Evolutionary conservation across 2,329 filamentous ascomycete species (phyloP).

Genomic region (Fusarium illudens): DNA sequence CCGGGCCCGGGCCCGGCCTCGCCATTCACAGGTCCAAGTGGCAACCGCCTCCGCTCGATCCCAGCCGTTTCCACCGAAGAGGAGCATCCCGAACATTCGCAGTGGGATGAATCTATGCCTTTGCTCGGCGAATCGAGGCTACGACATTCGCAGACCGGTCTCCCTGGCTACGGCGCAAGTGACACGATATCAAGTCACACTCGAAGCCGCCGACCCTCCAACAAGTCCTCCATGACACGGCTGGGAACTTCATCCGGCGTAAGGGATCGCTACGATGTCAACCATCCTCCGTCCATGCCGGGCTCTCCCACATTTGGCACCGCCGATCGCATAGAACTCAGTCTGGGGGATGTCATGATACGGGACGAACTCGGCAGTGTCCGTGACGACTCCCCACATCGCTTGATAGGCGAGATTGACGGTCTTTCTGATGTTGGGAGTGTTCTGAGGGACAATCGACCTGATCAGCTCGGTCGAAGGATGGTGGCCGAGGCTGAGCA

Average conservation of each 20-base stretch:
- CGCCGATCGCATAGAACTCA: conserved; percentile 60
- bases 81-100: conserved; percentile 57
- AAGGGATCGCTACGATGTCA: conserved; percentile 67
- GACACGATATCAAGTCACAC: conserved; percentile 48
- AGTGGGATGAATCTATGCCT: conserved; percentile 61
- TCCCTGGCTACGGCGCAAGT: conserved; percentile 54
- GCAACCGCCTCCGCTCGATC: conserved; percentile 49
- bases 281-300: conserved; percentile 74
- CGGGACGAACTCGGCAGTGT: conserved; percentile 66
- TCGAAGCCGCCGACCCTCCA: conserved; percentile 58
- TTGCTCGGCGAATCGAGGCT: conserved; percentile 56
- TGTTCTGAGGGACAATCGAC: conserved; percentile 40
- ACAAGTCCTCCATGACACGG: conserved; percentile 60
- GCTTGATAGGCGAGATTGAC: conserved; percentile 45
- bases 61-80: conserved; percentile 53
- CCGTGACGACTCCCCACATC: conserved; percentile 44
- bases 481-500: conserved; percentile 74
- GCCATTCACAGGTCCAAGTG: conserved; percentile 39
- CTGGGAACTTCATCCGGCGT: conserved; percentile 45
- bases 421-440: conserved; percentile 43
- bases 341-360: conserved; percentile 75
- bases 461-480: conserved; percentile 51
- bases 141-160: conserved; percentile 34
- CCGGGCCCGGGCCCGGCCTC: conserved; percentile 51
- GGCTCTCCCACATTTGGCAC: conserved; percentile 65